A percentile compares a stretch with the other conserved stretches of the same genome.
These are phyloP conservation scores for Cucurbita pepo DNA, from an alignment of 306 rosid species.

Conservation along the genomic window DNA sequence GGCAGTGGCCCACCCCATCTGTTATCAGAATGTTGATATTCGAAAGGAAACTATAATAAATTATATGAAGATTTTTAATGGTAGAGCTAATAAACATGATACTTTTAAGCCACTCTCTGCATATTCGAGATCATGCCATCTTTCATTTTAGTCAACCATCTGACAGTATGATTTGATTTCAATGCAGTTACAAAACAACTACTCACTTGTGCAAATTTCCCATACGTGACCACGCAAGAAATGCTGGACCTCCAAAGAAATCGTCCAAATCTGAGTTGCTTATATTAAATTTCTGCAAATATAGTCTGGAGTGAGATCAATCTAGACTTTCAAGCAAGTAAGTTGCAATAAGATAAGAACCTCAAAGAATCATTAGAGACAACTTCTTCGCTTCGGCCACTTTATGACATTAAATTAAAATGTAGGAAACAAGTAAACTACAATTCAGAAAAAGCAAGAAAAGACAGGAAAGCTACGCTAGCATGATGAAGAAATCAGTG, in stretches of 20 bases:
- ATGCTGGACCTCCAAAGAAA: slow-evolving; percentile 93
- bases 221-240: slow-evolving; percentile 95
- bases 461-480: neutral
- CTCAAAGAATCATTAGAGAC: neutral
- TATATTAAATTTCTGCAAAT: slow-evolving; percentile 51
- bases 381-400: neutral
- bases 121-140: neutral
- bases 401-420: neutral
- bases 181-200: neutral
- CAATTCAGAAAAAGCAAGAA: neutral
- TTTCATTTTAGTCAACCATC: neutral
- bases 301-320: neutral
- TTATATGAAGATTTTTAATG: neutral
- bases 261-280: slow-evolving; percentile 55
- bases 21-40: neutral
- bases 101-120: neutral
- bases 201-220: slow-evolving; percentile 87
- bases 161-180: neutral
- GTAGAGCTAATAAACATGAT: neutral
- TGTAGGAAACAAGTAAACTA: neutral
- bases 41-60: neutral
- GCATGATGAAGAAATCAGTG: neutral
- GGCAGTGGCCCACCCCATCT: slow-evolving; percentile 97
- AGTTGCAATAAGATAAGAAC: neutral
- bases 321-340: neutral